A percentile compares a stretch with the other conserved stretches of the same genome.
phyloP scores from a whole-genome alignment of 768 basidiomycete species.

The Mycena rebaudengoi region DNA sequence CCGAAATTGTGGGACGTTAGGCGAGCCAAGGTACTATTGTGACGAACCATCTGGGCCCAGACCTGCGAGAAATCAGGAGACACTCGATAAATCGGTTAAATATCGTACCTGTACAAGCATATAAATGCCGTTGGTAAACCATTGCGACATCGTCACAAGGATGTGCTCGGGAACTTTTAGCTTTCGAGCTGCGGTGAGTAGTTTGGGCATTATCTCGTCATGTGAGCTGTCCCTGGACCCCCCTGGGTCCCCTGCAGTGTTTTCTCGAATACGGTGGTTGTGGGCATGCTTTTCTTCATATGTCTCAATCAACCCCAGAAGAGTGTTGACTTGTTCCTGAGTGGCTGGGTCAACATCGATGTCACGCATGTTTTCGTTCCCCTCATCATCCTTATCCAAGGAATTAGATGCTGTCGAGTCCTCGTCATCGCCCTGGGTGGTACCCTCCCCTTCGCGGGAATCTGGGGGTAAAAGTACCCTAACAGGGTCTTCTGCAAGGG shows the following conservation, averaged over 20 bases:
- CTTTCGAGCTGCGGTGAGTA: background rate
- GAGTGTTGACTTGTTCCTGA: no score
- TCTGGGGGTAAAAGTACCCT: background rate
- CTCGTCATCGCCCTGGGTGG: background rate
- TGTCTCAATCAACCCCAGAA: no score
- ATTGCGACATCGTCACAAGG: background rate
- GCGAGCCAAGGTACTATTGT: conserved; percentile 9
- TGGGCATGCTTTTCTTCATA: no score
- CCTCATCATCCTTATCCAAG: no score
- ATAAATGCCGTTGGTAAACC: conserved; percentile 2
- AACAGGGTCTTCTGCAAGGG: background rate
- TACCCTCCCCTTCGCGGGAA: background rate
- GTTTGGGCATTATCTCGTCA: background rate
- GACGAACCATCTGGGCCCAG: conserved; percentile 13
- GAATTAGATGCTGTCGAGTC: background rate
- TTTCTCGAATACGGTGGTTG: no score
- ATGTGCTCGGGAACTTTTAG: background rate
- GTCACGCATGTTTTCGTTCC: no score
- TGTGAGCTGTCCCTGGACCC: background rate
- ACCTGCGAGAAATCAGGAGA: background rate
- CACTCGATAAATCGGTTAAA: background rate
- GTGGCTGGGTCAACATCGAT: no score
- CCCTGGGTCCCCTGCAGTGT: no score
- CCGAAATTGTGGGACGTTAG: conserved; percentile 16
- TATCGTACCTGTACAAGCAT: conserved; percentile 11